Conservation (phyloP, 371 early-diverging fungal species). For the Mucor indicus region DNA sequence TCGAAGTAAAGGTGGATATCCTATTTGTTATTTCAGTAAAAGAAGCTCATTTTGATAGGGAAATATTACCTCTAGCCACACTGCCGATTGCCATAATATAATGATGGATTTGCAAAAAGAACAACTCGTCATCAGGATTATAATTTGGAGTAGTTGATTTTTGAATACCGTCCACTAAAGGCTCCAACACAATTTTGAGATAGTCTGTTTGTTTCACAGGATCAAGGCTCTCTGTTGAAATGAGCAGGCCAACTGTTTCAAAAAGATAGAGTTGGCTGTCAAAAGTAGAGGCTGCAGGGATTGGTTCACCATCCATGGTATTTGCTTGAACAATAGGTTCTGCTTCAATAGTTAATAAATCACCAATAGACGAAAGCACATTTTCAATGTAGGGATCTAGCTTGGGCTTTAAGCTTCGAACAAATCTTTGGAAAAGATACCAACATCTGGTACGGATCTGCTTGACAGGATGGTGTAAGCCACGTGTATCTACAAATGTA, state of each 20-base stretch:
- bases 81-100: slow-evolving; percentile 86
- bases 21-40: slow-evolving; percentile 20
- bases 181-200: slow-evolving; percentile 72
- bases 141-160: slow-evolving; percentile 46
- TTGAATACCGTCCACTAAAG: slow-evolving; percentile 77
- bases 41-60: background rate
- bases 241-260: slow-evolving; percentile 88
- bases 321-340: slow-evolving; percentile 51
- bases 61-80: slow-evolving; percentile 68
- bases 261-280: slow-evolving; percentile 88
- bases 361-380: slow-evolving; percentile 66
- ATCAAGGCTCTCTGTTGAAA: slow-evolving; percentile 72
- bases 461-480: slow-evolving; percentile 71
- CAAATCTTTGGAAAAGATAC: slow-evolving; percentile 88
- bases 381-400: slow-evolving; percentile 65
- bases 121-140: slow-evolving; percentile 63
- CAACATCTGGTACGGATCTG: slow-evolving; percentile 80
- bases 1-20: slow-evolving; percentile 76
- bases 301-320: slow-evolving; percentile 47
- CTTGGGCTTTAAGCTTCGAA: slow-evolving; percentile 67
- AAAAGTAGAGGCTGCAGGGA: slow-evolving; percentile 59
- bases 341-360: slow-evolving; percentile 71
- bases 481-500: slow-evolving; percentile 77
- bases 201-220: slow-evolving; percentile 73
- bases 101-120: slow-evolving; percentile 77